phyloP scores from a whole-genome alignment of 306 rosid genomes.

The Medicago truncatula region DNA sequence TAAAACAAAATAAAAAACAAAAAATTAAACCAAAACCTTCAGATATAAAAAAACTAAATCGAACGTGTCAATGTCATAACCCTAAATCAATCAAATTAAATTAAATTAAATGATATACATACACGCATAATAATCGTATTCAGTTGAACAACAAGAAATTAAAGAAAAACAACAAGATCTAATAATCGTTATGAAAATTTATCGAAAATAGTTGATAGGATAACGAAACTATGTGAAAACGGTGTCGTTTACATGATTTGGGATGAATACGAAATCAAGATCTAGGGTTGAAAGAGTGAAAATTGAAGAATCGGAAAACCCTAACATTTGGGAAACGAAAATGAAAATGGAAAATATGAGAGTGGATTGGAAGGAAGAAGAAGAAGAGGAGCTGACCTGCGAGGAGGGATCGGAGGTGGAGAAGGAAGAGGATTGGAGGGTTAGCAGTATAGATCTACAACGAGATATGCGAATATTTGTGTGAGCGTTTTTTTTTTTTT shows the following conservation, averaged over 20 bases:
- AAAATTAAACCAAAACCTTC: background rate
- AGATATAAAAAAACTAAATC: constrained; percentile 15
- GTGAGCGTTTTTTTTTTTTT: background rate
- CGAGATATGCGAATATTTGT: constrained; percentile 45
- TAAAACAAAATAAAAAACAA: background rate
- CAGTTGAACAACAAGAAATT: background rate
- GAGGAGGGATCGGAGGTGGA: constrained; percentile 50
- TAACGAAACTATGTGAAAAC: background rate
- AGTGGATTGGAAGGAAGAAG: background rate
- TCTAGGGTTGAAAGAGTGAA: background rate
- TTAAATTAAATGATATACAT: background rate
- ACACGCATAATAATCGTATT: background rate
- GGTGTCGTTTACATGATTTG: background rate
- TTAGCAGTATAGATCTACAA: constrained; percentile 65
- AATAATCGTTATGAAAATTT: background rate
- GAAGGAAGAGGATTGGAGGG: constrained; percentile 46
- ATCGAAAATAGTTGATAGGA: background rate
- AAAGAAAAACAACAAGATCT: background rate
- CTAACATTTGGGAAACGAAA: constrained; percentile 19
- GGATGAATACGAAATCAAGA: background rate
- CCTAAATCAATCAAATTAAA: background rate
- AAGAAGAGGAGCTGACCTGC: constrained; percentile 57
- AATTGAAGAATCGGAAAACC: constrained; percentile 35
- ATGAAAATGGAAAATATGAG: background rate
- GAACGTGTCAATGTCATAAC: background rate